Evolutionary conservation across 371 early-diverging fungal species (phyloP).

Genomic region (Lichtheimia ramosa): DNA sequence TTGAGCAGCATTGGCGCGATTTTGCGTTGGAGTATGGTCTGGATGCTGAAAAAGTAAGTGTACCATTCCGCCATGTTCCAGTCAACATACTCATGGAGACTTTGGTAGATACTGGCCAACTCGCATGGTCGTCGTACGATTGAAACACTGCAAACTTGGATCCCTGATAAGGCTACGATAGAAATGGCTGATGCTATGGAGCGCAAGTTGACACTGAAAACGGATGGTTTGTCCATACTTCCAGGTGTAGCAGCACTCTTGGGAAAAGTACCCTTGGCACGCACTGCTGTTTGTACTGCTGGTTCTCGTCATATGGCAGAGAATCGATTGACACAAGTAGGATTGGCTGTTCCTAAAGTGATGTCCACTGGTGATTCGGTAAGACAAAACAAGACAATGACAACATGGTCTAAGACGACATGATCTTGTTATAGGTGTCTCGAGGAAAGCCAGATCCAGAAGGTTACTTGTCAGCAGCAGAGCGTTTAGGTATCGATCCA

Average conservation of each 20-base stretch:
- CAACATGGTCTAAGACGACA: background rate
- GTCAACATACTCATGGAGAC: background rate
- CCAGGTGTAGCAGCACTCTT: constrained; percentile 34
- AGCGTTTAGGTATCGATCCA: constrained; percentile 41
- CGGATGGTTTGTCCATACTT: constrained; percentile 35
- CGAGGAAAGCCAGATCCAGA: constrained; percentile 70
- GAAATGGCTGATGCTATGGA: constrained; percentile 38
- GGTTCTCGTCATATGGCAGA: constrained; percentile 36
- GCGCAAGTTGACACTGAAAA: constrained; percentile 21
- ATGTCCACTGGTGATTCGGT: constrained; percentile 46
- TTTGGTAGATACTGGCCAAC: constrained; percentile 26
- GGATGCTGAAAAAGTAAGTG: constrained; percentile 38
- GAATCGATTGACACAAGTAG: constrained; percentile 32
- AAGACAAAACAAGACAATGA: background rate
- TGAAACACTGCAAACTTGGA: constrained; percentile 40
- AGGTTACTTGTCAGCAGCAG: constrained; percentile 57
- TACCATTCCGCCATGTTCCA: background rate
- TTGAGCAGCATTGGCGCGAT: constrained; percentile 40
- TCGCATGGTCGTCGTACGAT: constrained; percentile 51
- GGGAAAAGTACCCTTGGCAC: constrained; percentile 18
- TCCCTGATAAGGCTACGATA: constrained; percentile 33
- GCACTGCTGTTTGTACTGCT: constrained; percentile 42
- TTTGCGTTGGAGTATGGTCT: constrained; percentile 38
- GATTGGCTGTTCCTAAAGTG: constrained; percentile 25
- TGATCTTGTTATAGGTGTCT: background rate